Conservation (phyloP, 345 rosid genomes). For the Balakata baccata region DNA sequence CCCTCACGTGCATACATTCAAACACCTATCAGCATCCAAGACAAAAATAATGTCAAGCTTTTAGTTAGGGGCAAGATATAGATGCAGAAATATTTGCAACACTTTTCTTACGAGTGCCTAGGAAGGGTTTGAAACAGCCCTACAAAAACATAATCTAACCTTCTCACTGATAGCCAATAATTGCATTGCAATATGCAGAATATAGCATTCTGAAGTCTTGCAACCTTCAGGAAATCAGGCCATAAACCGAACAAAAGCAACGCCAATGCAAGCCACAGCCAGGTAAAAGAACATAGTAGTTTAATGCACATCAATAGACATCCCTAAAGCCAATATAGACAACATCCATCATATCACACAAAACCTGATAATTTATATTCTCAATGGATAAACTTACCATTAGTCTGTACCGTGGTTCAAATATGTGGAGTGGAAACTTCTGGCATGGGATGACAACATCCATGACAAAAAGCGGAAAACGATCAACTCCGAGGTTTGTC, state of each 20-base stretch:
- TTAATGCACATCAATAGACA: too few relatives aligned
- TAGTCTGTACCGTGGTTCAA: slow-evolving; percentile 88
- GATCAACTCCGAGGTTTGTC: slow-evolving; percentile 70
- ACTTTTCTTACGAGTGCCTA: not conserved
- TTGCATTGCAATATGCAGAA: not conserved
- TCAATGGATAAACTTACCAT: slow-evolving; percentile 59
- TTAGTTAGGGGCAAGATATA: not conserved
- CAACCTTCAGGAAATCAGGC: not conserved
- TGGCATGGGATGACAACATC: slow-evolving; percentile 90
- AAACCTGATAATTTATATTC: not conserved
- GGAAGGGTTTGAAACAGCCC: not conserved
- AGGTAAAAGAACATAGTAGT: not conserved
- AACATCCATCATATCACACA: not conserved
- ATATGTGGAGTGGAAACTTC: slow-evolving; percentile 79
- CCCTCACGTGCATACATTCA: not conserved
- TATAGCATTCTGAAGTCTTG: not conserved
- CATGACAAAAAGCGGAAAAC: slow-evolving; percentile 88
- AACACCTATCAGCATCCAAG: not conserved
- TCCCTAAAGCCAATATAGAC: not conserved
- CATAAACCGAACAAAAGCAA: not conserved
- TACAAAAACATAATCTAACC: not conserved
- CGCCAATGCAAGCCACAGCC: not conserved
- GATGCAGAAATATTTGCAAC: not conserved
- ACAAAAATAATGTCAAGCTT: not conserved
- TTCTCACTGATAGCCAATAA: not conserved